A percentile compares a stretch with the other conserved stretches of the same genome.
phyloP scores from a whole-genome alignment of 1,139 yeast genomes.

The Suhomyces taliae region DNA sequence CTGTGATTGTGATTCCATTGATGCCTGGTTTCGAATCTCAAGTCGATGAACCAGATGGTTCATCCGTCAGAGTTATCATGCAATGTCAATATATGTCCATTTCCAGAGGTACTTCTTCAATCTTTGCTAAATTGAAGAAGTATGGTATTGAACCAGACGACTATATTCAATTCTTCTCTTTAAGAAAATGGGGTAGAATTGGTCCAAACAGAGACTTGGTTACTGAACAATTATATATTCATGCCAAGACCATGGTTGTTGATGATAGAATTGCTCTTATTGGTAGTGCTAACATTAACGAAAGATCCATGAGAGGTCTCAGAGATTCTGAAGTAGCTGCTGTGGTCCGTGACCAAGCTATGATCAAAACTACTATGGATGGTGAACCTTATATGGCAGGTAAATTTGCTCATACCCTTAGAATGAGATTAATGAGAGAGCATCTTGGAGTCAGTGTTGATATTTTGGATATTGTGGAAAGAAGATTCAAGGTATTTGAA shows the following conservation, averaged over 20 bases:
- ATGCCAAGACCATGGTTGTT: conserved; percentile 89
- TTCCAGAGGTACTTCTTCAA: conserved; percentile 87
- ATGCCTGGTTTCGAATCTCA: conserved; percentile 98
- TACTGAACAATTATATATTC: conserved; percentile 91
- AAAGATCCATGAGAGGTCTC: conserved; percentile 89
- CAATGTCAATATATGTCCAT: conserved; percentile 95
- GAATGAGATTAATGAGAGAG: conserved; percentile 93
- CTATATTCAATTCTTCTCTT: conserved; percentile 86
- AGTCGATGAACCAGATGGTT: conserved; percentile 91
- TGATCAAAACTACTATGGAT: conserved; percentile 73
- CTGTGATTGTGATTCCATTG: conserved; percentile 85
- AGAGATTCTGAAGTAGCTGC: conserved; percentile 96
- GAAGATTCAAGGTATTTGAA: conserved; percentile 65
- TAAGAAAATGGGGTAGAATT: conserved; percentile 93
- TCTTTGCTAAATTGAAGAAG: conserved; percentile 75
- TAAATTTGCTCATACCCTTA: conserved; percentile 82
- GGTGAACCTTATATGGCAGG: conserved; percentile 81
- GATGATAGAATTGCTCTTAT: conserved; percentile 92
- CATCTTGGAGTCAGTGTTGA: conserved; percentile 95
- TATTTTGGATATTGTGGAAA: conserved; percentile 77
- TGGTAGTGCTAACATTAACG: conserved; percentile 96
- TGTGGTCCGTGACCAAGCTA: conserved; percentile 77
- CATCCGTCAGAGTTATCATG: conserved; percentile 92
- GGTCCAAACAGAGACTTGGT: conserved; percentile 75
- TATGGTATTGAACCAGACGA: conserved; percentile 87